phyloP scores from a whole-genome alignment of 257 asterid genomes.

The Ophiorrhiza pumila region DNA sequence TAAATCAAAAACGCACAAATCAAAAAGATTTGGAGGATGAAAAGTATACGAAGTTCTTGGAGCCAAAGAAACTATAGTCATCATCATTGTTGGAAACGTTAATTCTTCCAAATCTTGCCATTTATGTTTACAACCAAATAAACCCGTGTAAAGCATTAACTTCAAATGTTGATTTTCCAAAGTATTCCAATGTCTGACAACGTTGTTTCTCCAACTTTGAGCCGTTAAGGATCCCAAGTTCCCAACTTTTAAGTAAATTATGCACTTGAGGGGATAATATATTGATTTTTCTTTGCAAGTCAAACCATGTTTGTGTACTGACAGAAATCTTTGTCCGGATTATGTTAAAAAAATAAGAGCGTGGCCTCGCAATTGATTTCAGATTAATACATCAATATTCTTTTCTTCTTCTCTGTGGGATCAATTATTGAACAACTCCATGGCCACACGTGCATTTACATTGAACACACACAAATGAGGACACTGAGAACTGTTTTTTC shows the following conservation, averaged over 20 bases:
- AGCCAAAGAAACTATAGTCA: too few relatives aligned
- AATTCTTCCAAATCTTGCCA: background rate
- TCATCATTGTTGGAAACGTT: background rate
- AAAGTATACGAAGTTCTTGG: too few relatives aligned
- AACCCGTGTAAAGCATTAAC: background rate
- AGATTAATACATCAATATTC: constrained; percentile 12
- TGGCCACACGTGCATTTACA: constrained; percentile 32
- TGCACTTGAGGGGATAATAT: constrained; percentile 3
- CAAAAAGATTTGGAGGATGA: too few relatives aligned
- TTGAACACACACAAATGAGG: constrained; percentile 15
- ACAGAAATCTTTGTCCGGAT: constrained; percentile 31
- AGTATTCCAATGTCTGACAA: background rate
- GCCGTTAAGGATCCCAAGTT: background rate
- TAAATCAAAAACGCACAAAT: too few relatives aligned
- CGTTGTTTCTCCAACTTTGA: background rate
- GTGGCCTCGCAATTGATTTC: constrained; percentile 21
- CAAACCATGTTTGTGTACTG: constrained; percentile 28
- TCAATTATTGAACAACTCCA: constrained; percentile 28
- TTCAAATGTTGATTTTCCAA: background rate
- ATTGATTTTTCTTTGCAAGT: constrained; percentile 22
- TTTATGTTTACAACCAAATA: background rate
- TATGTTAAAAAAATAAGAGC: constrained; percentile 22
- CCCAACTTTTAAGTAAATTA: background rate
- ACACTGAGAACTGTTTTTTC: background rate
- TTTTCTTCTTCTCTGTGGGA: constrained; percentile 4